These are phyloP conservation scores for Pythium dissimile DNA, from an alignment of 352 stramenopile species.

Conservation along the genomic window DNA sequence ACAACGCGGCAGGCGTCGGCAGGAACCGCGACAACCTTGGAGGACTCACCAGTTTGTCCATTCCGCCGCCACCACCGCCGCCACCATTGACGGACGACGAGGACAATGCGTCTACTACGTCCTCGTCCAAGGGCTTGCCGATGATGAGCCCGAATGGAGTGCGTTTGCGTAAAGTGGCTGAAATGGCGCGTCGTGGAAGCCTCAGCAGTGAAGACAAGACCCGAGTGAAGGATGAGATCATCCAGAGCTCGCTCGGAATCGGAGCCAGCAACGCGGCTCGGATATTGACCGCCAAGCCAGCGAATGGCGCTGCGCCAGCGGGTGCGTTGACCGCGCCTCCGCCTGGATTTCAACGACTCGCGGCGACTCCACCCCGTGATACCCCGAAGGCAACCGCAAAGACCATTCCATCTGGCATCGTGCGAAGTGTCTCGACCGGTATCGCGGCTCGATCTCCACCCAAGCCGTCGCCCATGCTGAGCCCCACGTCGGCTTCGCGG, in stretches of 20 bases:
- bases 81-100: conserved; percentile 66
- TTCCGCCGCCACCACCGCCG: conserved; percentile 58
- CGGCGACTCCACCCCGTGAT: conserved; percentile 34
- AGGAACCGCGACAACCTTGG: conserved; percentile 24
- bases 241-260: conserved; percentile 80
- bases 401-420: conserved; percentile 50
- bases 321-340: conserved; percentile 27
- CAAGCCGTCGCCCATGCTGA: conserved; percentile 22
- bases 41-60: conserved; percentile 48
- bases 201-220: conserved; percentile 84
- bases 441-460: conserved; percentile 28
- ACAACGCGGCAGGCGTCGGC: conserved; percentile 48
- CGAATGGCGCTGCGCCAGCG: conserved; percentile 20
- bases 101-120: conserved; percentile 55
- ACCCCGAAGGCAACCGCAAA: conserved; percentile 53
- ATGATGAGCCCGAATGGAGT: conserved; percentile 86
- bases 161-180: conserved; percentile 70
- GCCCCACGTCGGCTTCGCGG: conserved; percentile 26
- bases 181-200: conserved; percentile 71
- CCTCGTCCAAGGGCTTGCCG: conserved; percentile 57
- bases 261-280: conserved; percentile 57
- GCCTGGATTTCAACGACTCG: conserved; percentile 44
- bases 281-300: conserved; percentile 47
- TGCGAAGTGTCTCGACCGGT: conserved; percentile 36
- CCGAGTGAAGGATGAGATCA: conserved; percentile 83